Evolutionary conservation across 75 land plant genomes (phyloP).

Genomic region (Isoetes taiwanensis): DNA sequence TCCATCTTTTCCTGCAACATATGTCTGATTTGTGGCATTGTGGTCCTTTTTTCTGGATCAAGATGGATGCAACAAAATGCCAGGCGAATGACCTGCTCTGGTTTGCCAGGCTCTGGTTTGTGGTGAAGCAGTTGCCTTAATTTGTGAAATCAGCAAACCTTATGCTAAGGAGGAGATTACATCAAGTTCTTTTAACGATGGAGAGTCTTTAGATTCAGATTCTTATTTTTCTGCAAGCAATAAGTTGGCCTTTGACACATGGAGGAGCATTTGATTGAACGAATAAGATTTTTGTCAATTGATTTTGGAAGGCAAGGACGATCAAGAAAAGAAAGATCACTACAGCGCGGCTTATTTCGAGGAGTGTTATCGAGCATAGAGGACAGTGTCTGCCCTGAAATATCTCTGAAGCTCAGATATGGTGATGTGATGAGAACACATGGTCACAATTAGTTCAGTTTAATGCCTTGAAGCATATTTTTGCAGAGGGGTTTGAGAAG

Average conservation of each 20-base stretch:
- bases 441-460: no score
- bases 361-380: constrained; percentile 53
- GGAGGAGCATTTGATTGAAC: constrained; percentile 41
- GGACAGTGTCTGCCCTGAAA: constrained; percentile 23
- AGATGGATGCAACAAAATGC: no score
- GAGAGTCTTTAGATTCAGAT: constrained; percentile 4
- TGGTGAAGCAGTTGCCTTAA: constrained; percentile 69
- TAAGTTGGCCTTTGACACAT: constrained; percentile 8
- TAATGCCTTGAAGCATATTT: no score
- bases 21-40: no score
- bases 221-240: not conserved
- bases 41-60: no score
- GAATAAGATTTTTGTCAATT: constrained; percentile 40
- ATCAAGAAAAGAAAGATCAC: constrained; percentile 54
- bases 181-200: constrained; percentile 15
- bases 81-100: no score
- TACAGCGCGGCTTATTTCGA: constrained; percentile 46
- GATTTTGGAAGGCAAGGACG: constrained; percentile 84
- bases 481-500: no score
- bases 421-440: constrained; percentile 17
- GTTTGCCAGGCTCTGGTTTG: no score
- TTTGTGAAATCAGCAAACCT: constrained; percentile 46
- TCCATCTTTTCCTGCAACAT: no score
- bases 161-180: no score
- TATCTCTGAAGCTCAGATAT: constrained; percentile 18